Evolutionary conservation across 2,329 filamentous ascomycete species (phyloP), one percentile per base, ranked within the genome.

Genomic region (Stagonosporopsis chrysanthemi): DNA sequence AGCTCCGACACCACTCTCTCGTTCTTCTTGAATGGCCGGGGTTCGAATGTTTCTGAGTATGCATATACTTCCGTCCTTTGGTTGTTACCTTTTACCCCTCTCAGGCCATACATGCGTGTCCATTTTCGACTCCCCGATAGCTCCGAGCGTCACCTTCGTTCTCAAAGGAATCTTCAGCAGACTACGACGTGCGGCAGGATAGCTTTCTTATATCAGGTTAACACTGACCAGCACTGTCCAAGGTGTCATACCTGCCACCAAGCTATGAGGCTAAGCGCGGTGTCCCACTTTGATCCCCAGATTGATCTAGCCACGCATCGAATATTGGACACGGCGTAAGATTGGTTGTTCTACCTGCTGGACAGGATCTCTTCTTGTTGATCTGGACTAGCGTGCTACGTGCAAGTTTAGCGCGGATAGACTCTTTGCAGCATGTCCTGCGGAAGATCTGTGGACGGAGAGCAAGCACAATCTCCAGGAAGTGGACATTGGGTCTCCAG

Each of bases 391-490:
- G 31, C 2, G 6, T 29, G 15, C 15, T 12, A 9, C 11, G 24
- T 40, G 36, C 19, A 11, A 12, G 24, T 28, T 33, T 28, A 17
- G 7, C n/a, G 2, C 29, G 24, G n/a, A 24, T n/a, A 17, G 31
- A 31, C 9, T 5, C 9, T 33, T 6, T 17, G 29, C 23, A 58
- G 42, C 1, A 75, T 74, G 70, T 67, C 67, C 39, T 68, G 64
- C 48, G 55, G 46, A 33, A 67, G 68, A 44, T 53, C 62, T 35
- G 31, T 47, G 31, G 60, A 55, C 46, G 56, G 41, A 12, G 58
- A 68, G 39, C 64, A 67, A 39, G 35, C 63, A 29, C 47, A 39
- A 46, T 60, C 67, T 17, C 53, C 65, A 41, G 61, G 56, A 24
- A 56, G 29, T 24, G 63, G 57, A 47, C 57, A 60, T n/a, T 63